These are phyloP conservation scores for Rosa multiflora DNA, from an alignment of 306 rosid genomes.

Conservation along the genomic window DNA sequence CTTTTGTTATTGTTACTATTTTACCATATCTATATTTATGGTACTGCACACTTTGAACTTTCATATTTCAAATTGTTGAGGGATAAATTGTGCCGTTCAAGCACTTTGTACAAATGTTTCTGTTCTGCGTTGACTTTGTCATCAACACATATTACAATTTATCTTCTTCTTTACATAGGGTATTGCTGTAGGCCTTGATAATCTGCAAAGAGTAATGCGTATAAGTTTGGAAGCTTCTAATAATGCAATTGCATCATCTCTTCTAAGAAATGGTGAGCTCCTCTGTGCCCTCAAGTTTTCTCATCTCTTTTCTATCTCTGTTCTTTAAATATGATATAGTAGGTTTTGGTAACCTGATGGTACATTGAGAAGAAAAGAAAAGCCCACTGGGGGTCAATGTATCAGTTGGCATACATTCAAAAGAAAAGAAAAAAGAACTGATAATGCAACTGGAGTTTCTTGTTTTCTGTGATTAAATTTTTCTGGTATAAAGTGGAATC, in stretches of 20 bases:
- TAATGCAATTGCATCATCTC: conserved; percentile 60
- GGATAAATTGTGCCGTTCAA: not conserved
- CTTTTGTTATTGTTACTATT: not conserved
- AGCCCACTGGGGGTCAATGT: not conserved
- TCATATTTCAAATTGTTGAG: not conserved
- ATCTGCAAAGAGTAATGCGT: conserved; percentile 75
- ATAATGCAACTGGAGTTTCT: not conserved
- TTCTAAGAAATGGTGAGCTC: conserved; percentile 65
- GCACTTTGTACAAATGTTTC: not conserved
- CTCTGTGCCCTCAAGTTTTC: conserved; percentile 16
- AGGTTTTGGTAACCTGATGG: not conserved
- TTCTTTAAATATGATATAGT: not conserved
- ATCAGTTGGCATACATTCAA: too few relatives aligned
- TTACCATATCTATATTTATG: not conserved
- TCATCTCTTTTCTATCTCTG: not conserved
- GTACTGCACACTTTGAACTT: not conserved
- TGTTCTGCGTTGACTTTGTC: not conserved
- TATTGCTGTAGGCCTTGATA: conserved; percentile 80
- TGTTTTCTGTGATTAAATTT: not conserved
- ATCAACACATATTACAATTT: conserved; percentile 13
- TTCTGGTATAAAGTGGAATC: not conserved
- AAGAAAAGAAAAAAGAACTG: not conserved
- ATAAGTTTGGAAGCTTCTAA: conserved; percentile 72
- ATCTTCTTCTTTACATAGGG: conserved; percentile 51
- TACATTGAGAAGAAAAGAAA: not conserved